These are phyloP conservation scores for Onygena corvina DNA, from an alignment of 2,329 filamentous ascomycete genomes.

Conservation along the genomic window DNA sequence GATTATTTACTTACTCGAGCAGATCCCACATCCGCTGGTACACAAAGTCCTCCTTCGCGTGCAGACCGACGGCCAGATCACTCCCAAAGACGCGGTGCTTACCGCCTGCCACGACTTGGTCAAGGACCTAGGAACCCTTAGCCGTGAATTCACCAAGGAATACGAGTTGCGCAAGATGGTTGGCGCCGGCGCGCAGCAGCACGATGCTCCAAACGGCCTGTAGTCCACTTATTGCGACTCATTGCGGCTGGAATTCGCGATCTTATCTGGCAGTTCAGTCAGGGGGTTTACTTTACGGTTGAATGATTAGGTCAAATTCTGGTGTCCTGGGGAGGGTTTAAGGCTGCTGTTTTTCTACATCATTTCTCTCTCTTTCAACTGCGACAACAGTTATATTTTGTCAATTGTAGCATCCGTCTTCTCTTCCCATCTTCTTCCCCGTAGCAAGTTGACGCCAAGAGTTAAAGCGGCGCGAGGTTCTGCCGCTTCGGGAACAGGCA, in stretches of 20 bases:
- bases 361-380: background rate
- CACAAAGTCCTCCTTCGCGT: slow-evolving; percentile 61
- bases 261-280: too few relatives aligned
- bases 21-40: slow-evolving; percentile 37
- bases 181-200: slow-evolving; percentile 45
- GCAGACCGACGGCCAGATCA: slow-evolving; percentile 79
- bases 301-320: background rate
- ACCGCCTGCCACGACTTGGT: slow-evolving; percentile 73
- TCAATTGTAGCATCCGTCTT: background rate
- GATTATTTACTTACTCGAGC: slow-evolving; percentile 15
- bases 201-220: slow-evolving; percentile 19
- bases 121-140: slow-evolving; percentile 63
- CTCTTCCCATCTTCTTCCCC: background rate
- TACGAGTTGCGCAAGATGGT: slow-evolving; percentile 81
- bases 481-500: background rate
- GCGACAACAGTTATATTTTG: background rate
- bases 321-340: background rate
- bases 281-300: too few relatives aligned
- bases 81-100: slow-evolving; percentile 78
- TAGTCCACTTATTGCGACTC: slow-evolving; percentile 1
- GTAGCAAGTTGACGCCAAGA: background rate
- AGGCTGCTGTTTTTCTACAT: background rate
- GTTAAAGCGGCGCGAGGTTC: background rate
- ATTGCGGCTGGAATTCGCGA: background rate
- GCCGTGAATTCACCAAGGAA: slow-evolving; percentile 83